These are phyloP conservation scores for Zymoseptoria tritici DNA, from an alignment of 2,329 filamentous ascomycete species.

Conservation along the genomic window DNA sequence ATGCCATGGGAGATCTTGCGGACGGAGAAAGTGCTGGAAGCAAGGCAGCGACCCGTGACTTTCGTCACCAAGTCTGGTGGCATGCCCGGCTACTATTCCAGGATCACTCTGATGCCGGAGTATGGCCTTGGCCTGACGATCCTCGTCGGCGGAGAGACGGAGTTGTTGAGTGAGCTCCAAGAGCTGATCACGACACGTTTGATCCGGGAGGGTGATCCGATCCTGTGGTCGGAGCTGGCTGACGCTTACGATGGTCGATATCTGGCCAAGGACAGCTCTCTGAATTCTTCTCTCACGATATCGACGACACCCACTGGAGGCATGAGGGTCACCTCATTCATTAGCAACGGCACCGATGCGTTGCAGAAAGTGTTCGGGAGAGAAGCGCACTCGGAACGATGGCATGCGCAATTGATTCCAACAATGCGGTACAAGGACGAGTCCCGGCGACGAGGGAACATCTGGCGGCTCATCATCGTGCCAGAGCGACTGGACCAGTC, in stretches of 20 bases:
- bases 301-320: conserved; percentile 1
- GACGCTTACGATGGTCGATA: conserved; percentile 4
- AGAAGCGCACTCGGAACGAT: not conserved
- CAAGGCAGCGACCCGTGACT: conserved; percentile 32
- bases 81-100: conserved; percentile 32
- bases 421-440: conserved; percentile 8
- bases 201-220: conserved; percentile 27
- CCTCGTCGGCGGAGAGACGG: conserved; percentile 24
- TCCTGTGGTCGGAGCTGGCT: conserved; percentile 3
- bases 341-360: conserved; percentile 11
- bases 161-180: conserved; percentile 16
- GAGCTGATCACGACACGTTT: conserved; percentile 23
- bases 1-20: conserved; percentile 43
- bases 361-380: not conserved
- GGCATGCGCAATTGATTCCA: conserved; percentile 9
- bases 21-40: conserved; percentile 31
- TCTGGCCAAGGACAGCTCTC: not conserved
- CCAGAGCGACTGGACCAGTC: not conserved
- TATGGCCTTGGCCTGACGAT: conserved; percentile 37
- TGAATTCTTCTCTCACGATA: conserved; percentile 10
- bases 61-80: conserved; percentile 35
- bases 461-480: conserved; percentile 10
- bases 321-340: conserved; percentile 7
- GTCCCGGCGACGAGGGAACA: conserved; percentile 3
- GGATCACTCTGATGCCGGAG: conserved; percentile 33